A percentile compares a stretch with the other conserved stretches of the same genome.
phyloP scores from a whole-genome alignment of 163 green algal genomes.

The Chlorella variabilis region DNA sequence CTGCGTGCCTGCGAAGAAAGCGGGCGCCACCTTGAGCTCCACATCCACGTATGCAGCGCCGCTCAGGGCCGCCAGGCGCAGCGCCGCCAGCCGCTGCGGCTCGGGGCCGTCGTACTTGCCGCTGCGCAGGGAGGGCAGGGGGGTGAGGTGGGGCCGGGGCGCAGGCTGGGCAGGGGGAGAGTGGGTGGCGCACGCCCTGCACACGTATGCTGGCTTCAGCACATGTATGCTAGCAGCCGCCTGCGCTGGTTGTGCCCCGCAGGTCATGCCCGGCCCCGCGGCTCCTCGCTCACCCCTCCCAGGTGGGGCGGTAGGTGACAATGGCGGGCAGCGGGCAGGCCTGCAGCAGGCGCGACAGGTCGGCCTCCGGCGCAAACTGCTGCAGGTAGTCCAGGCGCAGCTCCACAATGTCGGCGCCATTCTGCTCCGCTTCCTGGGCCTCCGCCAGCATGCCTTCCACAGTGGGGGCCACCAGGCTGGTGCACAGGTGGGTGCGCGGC shows the following conservation, averaged over 20 bases:
- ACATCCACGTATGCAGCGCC: conserved; percentile 93
- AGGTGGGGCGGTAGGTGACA: conserved; percentile 89
- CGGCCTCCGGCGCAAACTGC: conserved; percentile 44
- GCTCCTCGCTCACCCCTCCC: conserved; percentile 85
- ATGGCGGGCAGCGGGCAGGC: conserved; percentile 78
- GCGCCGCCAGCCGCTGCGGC: conserved; percentile 68
- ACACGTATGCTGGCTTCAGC: too few species aligned
- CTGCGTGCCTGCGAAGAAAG: conserved; percentile 82
- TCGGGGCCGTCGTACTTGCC: conserved; percentile 90
- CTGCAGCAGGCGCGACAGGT: conserved; percentile 72
- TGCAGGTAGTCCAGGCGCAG: conserved; percentile 91
- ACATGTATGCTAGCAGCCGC: too few species aligned
- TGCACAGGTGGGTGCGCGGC: conserved; percentile 33
- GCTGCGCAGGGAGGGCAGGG: conserved; percentile 47
- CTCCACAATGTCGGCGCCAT: conserved; percentile 88
- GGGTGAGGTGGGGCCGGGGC: too few species aligned
- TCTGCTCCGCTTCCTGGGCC: conserved; percentile 58
- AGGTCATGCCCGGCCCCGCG: too few species aligned
- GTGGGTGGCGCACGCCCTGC: too few species aligned
- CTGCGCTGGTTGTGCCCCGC: too few species aligned
- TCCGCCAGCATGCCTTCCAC: conserved; percentile 50
- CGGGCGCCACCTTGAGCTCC: conserved; percentile 81
- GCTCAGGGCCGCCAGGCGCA: conserved; percentile 75
- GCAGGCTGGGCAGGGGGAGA: too few species aligned
- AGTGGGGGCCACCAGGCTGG: conserved; percentile 34